Evolutionary conservation across 2,329 filamentous ascomycete species (phyloP).

Genomic region (Cladophialophora chaetospira): DNA sequence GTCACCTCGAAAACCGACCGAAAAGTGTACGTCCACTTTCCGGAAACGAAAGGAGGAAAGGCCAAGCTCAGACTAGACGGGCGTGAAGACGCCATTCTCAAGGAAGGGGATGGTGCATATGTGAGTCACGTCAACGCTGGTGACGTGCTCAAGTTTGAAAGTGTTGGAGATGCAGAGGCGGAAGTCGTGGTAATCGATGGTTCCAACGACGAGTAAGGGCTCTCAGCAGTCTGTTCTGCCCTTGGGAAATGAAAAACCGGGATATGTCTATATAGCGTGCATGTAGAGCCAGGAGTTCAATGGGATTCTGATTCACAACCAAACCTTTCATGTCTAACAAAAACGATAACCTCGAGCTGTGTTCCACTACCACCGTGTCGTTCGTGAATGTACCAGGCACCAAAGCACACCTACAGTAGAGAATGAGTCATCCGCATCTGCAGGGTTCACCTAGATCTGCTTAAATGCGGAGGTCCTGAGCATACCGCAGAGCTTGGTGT

Average conservation of each 20-base stretch:
- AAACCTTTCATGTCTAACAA: not conserved
- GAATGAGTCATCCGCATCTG: not conserved
- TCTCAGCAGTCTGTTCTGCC: not conserved
- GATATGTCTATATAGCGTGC: not conserved
- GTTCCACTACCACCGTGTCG: too few species aligned
- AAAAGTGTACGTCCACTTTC: slow-evolving; percentile 78
- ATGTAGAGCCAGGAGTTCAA: slow-evolving; percentile 1
- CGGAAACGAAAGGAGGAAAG: slow-evolving; percentile 76
- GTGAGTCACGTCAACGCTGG: slow-evolving; percentile 66
- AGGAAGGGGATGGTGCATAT: slow-evolving; percentile 81
- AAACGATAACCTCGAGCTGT: too few species aligned
- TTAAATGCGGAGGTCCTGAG: not conserved
- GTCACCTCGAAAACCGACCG: slow-evolving; percentile 49
- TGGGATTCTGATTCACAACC: not conserved
- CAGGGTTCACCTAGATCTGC: not conserved
- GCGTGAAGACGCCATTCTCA: slow-evolving; percentile 65
- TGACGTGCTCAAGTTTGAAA: slow-evolving; percentile 66
- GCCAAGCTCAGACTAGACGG: slow-evolving; percentile 70
- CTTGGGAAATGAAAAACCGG: not conserved
- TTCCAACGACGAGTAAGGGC: slow-evolving; percentile 43
- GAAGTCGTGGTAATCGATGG: slow-evolving; percentile 71
- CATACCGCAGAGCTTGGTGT: not conserved
- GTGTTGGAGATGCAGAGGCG: slow-evolving; percentile 67
- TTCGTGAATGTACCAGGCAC: too few species aligned
- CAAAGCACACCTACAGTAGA: not conserved